Base-by-base conservation (phyloP, 345 rosid genomes). In the Euclidium syriacum region DNA sequence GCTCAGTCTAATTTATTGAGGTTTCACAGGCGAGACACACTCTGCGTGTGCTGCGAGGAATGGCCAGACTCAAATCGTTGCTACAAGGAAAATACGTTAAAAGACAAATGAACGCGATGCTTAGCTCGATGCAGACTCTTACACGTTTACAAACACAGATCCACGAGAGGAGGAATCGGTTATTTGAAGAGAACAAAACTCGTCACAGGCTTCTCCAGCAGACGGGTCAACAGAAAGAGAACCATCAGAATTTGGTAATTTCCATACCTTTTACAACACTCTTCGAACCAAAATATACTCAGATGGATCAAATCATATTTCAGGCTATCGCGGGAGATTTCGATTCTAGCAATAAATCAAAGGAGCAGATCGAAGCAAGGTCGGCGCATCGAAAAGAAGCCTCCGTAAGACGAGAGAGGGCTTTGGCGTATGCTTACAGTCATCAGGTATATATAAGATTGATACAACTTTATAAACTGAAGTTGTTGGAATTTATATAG, bases 61-160 rank as follows among this genome's bases (percentile, higher is more conserved):
- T 89, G 73, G 86, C 80, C 1, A 84, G 98, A 65, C 80, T 92
- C 65, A 87, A 80, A 68, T 51, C 83, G 2, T 74, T 89, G 70
- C 73, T 89, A 40, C 82, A 75, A 72, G 91, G 96, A 34, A 87
- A 78, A 42, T 71, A 82, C 3, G 90, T 89, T 16, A 85, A 81
- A 74, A 77, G 85, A 46, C 98, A 92, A 78, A 90, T 91, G 35
- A 67, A 71, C 10, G 70, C 83, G 20, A 85, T 95, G 38, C 77
- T 92, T 48, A 76, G 74, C 38, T 87, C 91, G 72, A 92, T 92
- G 98, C 97, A 89, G 68, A 84, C 95, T 41, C 85, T 89, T 11
- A 81, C 91, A 49, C 81, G 80, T 25, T 76, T 92, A 47, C 98
- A 92, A 72, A 70, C 82, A 59, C 95, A 87, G 71, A 79, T 92